These are phyloP conservation scores for Colletotrichum viniferum DNA, from an alignment of 2,329 filamentous ascomycete genomes.

Conservation along the genomic window DNA sequence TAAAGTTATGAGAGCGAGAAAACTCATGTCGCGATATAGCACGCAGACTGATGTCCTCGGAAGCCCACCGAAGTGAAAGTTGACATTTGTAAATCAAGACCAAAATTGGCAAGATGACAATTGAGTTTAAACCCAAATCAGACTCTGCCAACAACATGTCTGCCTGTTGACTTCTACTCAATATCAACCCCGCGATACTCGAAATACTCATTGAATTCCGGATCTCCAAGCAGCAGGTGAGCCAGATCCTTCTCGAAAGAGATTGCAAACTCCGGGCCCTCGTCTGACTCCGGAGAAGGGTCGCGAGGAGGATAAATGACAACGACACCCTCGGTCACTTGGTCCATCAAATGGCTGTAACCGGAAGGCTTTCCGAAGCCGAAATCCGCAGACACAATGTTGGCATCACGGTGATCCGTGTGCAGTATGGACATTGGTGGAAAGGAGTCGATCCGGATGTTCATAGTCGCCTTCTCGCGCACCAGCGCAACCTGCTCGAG, in stretches of 20 bases:
- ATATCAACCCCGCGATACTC: constrained; percentile 39
- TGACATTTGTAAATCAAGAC: not conserved
- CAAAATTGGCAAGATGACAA: not conserved
- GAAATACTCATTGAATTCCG: constrained; percentile 39
- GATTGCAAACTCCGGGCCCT: constrained; percentile 40
- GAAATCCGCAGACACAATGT: constrained; percentile 34
- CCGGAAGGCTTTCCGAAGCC: constrained; percentile 37
- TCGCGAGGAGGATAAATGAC: constrained; percentile 36
- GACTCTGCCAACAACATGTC: not conserved
- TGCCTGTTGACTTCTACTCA: not conserved
- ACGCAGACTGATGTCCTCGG: not conserved
- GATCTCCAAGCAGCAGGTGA: constrained; percentile 33
- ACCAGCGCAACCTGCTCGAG: constrained; percentile 36
- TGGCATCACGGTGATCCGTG: constrained; percentile 39
- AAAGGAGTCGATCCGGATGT: constrained; percentile 34
- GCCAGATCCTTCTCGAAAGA: constrained; percentile 38
- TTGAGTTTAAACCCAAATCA: not conserved
- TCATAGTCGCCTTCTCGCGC: constrained; percentile 39
- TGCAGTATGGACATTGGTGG: constrained; percentile 39
- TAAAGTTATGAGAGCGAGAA: not conserved
- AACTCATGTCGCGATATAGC: not conserved
- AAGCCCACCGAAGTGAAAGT: not conserved
- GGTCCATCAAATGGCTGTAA: constrained; percentile 36
- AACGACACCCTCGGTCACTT: constrained; percentile 29
- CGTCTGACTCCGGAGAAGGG: constrained; percentile 30